Evolutionary conservation across 2,329 filamentous ascomycete genomes (phyloP).

Genomic region (Botryosphaeria dothidea): DNA sequence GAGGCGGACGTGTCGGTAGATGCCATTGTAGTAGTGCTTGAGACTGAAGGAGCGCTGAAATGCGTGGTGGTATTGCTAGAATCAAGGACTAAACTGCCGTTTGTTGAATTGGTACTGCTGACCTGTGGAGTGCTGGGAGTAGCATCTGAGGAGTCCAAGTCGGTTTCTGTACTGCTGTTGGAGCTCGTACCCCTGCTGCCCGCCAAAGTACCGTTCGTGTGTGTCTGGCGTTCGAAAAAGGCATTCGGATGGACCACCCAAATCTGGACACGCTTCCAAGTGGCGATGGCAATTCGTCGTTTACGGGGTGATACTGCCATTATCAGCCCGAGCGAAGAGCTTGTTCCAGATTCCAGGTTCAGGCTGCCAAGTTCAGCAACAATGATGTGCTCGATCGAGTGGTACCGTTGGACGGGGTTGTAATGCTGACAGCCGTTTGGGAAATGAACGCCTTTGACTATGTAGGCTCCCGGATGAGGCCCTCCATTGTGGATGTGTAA

Average conservation of each 20-base stretch:
- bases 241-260: conserved; percentile 26
- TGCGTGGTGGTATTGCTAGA: not conserved
- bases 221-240: conserved; percentile 24
- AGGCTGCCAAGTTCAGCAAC: conserved; percentile 26
- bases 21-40: not conserved
- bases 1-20: not conserved
- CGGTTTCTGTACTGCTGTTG: not conserved
- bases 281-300: conserved; percentile 28
- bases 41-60: not conserved
- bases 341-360: conserved; percentile 20
- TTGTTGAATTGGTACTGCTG: not conserved
- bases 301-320: conserved; percentile 24
- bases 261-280: conserved; percentile 27
- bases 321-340: conserved; percentile 25
- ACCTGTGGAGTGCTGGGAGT: not conserved
- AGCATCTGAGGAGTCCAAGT: not conserved
- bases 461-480: conserved; percentile 22
- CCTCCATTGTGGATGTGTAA: conserved; percentile 17
- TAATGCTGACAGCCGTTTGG: conserved; percentile 20
- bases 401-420: conserved; percentile 14
- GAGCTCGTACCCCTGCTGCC: not conserved
- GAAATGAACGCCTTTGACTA: conserved; percentile 25
- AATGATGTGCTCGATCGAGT: conserved; percentile 20
- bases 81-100: not conserved
- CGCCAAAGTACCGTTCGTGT: conserved; percentile 1